Evolutionary conservation across 1,284 basidiomycete species (phyloP), one percentile per base, ranked within the genome.

Genomic region (Ustilago sp.): DNA sequence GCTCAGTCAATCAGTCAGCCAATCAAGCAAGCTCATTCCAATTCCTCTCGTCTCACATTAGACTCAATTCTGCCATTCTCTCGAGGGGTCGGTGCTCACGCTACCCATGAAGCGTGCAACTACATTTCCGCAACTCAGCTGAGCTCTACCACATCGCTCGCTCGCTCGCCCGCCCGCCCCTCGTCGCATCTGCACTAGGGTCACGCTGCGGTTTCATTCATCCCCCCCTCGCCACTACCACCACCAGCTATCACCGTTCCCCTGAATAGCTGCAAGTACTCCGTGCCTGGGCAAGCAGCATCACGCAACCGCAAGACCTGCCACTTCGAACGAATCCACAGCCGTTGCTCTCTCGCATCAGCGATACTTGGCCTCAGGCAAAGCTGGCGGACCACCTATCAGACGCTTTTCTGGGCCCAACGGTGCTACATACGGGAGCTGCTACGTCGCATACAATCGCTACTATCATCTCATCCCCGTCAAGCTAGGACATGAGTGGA

Each of bases 41-140:
- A 63, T 47, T 51, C 58, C 35, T 39, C 47, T 51, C 32, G 58
- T 34, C 34, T 32, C 58, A 51, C 34, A 55, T 9, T 23, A 23
- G 41, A 57, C 51, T 43, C 48, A 50, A 32, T 32, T 50, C 23
- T 28, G 23, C 23, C 3, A 28, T 28, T 28, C 23, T 28, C 48
- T 65, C 62, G 47, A 64, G 57, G 6, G 63, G 56, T 59, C 63
- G 63, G 54, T 65, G 63, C 63, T 56, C 62, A 64, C 48, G 55
- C 38, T 58, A 59, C 31, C 11, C 1, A 31, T 45, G 43, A 45
- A 45, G 43, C 43, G 43, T 45, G 43, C 19, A 45, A 45, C n/a
- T 52, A 50, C 53, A 50, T 19, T 59, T 48, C 63, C 55, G 45
- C 39, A 35, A 28, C 50, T 41, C 43, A 17, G 23, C 35, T 36